phyloP scores from a whole-genome alignment of 2,329 filamentous ascomycete species.

The Nothomitra cinnamomea region DNA sequence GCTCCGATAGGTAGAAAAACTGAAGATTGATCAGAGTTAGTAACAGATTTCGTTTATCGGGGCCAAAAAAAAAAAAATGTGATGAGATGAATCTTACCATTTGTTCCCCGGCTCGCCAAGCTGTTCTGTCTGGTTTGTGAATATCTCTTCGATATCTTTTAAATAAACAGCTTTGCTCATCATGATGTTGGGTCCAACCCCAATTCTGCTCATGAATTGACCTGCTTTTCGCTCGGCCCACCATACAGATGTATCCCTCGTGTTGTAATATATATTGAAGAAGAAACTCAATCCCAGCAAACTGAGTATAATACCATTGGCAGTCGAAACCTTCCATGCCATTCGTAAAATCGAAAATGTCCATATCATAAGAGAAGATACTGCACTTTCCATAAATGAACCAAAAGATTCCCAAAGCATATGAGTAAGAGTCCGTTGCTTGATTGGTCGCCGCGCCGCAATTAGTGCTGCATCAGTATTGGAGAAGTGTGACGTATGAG shows the following conservation, averaged over 20 bases:
- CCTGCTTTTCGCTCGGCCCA: slow-evolving; percentile 69
- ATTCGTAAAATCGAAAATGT: slow-evolving; percentile 42
- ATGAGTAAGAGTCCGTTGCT: slow-evolving; percentile 2
- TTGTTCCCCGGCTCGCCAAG: slow-evolving; percentile 5
- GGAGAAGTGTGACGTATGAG: slow-evolving; percentile 2
- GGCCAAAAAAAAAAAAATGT: background rate
- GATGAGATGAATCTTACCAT: slow-evolving; percentile 3
- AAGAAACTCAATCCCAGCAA: slow-evolving; percentile 52
- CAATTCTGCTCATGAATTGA: slow-evolving; percentile 66
- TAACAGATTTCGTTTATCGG: background rate
- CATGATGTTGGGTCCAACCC: slow-evolving; percentile 57
- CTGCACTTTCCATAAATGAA: slow-evolving; percentile 58
- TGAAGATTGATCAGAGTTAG: slow-evolving; percentile 12
- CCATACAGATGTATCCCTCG: slow-evolving; percentile 58
- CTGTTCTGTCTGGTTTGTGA: slow-evolving; percentile 22
- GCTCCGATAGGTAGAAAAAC: slow-evolving; percentile 44
- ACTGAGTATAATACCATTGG: slow-evolving; percentile 56
- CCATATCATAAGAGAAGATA: slow-evolving; percentile 64
- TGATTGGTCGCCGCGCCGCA: slow-evolving; percentile 2
- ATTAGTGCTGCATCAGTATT: background rate
- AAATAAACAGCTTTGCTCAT: slow-evolving; percentile 82
- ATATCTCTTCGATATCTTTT: slow-evolving; percentile 55
- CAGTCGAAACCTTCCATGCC: slow-evolving; percentile 49
- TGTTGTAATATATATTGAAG: slow-evolving; percentile 59
- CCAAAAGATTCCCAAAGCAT: slow-evolving; percentile 53